These are phyloP conservation scores for Trametes meyenii DNA, from an alignment of 768 basidiomycete genomes.

Conservation along the genomic window DNA sequence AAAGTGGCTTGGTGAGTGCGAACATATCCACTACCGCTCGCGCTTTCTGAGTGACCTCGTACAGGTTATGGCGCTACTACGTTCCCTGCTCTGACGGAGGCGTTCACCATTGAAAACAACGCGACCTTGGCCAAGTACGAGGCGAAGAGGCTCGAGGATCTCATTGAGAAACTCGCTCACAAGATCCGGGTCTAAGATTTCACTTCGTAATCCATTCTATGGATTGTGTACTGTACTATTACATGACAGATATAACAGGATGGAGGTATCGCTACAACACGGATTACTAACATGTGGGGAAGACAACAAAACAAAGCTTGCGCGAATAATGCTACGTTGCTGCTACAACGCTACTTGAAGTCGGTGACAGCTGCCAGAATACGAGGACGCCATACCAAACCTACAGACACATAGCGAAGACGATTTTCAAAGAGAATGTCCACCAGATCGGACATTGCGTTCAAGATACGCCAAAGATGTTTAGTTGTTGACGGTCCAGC, in stretches of 20 bases:
- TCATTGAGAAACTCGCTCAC: constrained; percentile 44
- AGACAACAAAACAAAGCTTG: too few species aligned
- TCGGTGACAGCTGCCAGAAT: too few species aligned
- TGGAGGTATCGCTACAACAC: background rate
- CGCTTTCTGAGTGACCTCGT: background rate
- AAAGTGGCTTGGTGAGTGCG: constrained; percentile 71
- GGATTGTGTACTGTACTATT: background rate
- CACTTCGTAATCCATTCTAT: background rate
- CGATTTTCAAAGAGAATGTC: too few species aligned
- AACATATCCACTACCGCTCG: background rate
- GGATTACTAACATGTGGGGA: background rate
- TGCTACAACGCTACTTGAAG: too few species aligned
- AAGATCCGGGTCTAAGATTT: constrained; percentile 15
- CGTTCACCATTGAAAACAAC: constrained; percentile 71
- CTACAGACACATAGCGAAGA: too few species aligned
- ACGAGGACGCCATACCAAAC: too few species aligned
- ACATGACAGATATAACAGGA: background rate
- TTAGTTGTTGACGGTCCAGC: constrained; percentile 15
- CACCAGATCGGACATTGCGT: too few species aligned
- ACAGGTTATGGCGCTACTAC: constrained; percentile 85
- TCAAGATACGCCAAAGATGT: background rate
- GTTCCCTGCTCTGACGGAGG: constrained; percentile 78
- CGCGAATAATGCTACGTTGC: too few species aligned
- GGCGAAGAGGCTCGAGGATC: constrained; percentile 51
- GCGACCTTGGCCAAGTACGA: constrained; percentile 62